These are phyloP conservation scores for Debaryomyces tyrocola DNA, from an alignment of 805 yeast genomes.

Conservation along the genomic window DNA sequence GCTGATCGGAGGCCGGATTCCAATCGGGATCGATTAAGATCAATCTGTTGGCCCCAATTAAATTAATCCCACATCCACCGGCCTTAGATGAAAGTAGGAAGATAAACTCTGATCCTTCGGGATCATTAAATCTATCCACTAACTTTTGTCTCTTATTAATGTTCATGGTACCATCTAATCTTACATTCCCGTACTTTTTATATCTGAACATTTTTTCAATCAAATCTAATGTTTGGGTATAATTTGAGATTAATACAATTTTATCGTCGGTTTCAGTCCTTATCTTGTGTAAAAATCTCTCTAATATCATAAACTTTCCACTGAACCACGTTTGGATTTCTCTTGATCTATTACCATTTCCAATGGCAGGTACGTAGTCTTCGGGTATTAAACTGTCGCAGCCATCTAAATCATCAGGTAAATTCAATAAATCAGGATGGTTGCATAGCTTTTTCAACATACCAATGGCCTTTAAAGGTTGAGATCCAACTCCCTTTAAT, in stretches of 20 bases:
- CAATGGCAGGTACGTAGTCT: conserved; percentile 56
- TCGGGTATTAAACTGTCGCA: conserved; percentile 66
- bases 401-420: conserved; percentile 79
- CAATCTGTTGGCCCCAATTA: conserved; percentile 93
- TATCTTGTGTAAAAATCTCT: conserved; percentile 78
- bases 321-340: conserved; percentile 80
- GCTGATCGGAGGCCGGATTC: conserved; percentile 99
- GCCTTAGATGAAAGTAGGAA: conserved; percentile 92
- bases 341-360: conserved; percentile 54
- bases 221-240: conserved; percentile 90
- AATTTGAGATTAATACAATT: conserved; percentile 91
- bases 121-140: conserved; percentile 89
- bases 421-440: conserved; percentile 82
- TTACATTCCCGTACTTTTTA: conserved; percentile 69
- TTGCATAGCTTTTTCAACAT: conserved; percentile 86
- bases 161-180: conserved; percentile 91
- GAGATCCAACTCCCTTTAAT: conserved; percentile 68
- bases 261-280: conserved; percentile 85
- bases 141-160: conserved; percentile 90
- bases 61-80: conserved; percentile 97
- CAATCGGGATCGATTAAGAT: conserved; percentile 89
- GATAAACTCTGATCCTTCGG: conserved; percentile 82
- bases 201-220: conserved; percentile 83
- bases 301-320: conserved; percentile 83
- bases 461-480: conserved; percentile 88